These are phyloP conservation scores for Thamnidium elegans DNA, from an alignment of 192 early-diverging fungal genomes.

Conservation along the genomic window DNA sequence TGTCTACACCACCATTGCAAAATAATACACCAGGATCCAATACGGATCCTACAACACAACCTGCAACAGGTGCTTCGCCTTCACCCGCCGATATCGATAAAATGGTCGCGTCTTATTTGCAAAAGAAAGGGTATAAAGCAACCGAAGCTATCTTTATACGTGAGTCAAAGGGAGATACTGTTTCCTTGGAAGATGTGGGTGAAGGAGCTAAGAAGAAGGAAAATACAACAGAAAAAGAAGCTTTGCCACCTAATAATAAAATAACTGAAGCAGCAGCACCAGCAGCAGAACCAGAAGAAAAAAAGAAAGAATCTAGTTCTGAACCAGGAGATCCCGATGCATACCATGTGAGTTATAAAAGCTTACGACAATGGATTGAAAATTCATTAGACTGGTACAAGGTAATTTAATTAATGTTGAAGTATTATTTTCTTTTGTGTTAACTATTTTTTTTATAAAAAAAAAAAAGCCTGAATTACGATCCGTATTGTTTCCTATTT, in stretches of 20 bases:
- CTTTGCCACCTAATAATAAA: background rate
- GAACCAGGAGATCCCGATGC: conserved; percentile 75
- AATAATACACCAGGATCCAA: background rate
- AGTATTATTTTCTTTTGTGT: background rate
- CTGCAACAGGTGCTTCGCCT: background rate
- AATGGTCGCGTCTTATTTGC: conserved; percentile 64
- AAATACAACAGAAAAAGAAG: background rate
- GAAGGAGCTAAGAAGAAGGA: background rate
- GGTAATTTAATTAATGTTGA: conserved; percentile 39
- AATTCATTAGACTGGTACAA: conserved; percentile 93
- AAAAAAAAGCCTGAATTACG: conserved; percentile 71
- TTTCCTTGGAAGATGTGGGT: background rate
- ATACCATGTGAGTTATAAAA: conserved; percentile 76
- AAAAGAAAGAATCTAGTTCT: conserved; percentile 34
- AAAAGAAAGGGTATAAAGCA: conserved; percentile 66
- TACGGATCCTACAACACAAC: background rate
- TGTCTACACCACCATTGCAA: background rate
- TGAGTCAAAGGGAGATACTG: conserved; percentile 51
- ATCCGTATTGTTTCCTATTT: conserved; percentile 83
- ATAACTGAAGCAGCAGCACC: background rate
- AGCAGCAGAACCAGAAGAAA: conserved; percentile 26
- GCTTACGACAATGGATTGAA: conserved; percentile 85
- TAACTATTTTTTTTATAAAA: conserved; percentile 1
- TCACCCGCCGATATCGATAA: conserved; percentile 46
- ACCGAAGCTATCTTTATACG: conserved; percentile 62